Percentiles rank a stretch among this genome's conserved stretches.
phyloP scores from a whole-genome alignment of 306 rosid species.

The Dryas drummondii region DNA sequence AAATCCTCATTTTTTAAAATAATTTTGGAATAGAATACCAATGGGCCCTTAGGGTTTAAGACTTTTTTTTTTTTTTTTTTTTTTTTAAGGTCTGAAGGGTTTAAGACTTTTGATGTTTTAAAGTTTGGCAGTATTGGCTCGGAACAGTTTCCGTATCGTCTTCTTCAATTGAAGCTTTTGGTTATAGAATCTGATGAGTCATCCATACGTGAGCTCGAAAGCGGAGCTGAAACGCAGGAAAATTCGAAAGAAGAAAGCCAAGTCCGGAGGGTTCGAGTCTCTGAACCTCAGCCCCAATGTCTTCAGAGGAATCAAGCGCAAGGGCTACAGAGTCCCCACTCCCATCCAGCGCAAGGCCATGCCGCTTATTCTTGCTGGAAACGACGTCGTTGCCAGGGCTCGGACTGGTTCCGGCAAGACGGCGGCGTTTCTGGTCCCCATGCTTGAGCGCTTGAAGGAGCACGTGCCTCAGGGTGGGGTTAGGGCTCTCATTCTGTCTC shows the following conservation, averaged over 20 bases:
- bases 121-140: too few species aligned
- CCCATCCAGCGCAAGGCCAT: constrained; percentile 93
- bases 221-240: constrained; percentile 46
- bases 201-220: constrained; percentile 44
- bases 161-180: too few species aligned
- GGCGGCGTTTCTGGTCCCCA: constrained; percentile 86
- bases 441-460: constrained; percentile 75
- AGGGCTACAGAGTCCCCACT: constrained; percentile 88
- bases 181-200: too few species aligned
- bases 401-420: constrained; percentile 98
- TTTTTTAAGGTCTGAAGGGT: too few species aligned
- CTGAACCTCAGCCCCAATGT: constrained; percentile 59
- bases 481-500: constrained; percentile 81
- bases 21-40: too few species aligned
- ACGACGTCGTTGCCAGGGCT: constrained; percentile 95
- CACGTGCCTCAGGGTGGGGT: constrained; percentile 81
- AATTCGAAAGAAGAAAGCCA: constrained; percentile 57
- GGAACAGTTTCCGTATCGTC: too few species aligned
- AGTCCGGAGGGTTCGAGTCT: constrained; percentile 86
- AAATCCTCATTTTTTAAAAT: too few species aligned
- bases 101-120: too few species aligned
- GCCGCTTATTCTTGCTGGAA: constrained; percentile 84
- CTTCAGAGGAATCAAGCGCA: constrained; percentile 67
- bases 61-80: too few species aligned
- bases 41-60: too few species aligned